Percentiles rank a stretch among this genome's conserved stretches.
Conservation (phyloP, 805 yeast species). For the Zygosaccharomyces siamensis region DNA sequence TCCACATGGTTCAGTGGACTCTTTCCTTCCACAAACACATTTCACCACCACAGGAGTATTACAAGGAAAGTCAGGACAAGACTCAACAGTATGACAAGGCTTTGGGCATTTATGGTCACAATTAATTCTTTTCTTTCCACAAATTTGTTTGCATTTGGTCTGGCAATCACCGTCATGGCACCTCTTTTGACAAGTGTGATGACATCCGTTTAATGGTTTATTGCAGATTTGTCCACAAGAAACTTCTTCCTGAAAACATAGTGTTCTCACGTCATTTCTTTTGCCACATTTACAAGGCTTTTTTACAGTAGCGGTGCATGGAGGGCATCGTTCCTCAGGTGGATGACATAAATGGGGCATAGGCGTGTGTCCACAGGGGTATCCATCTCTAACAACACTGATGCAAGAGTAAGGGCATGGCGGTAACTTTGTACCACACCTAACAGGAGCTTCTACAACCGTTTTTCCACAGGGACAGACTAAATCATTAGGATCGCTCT, state of each 20-base stretch:
- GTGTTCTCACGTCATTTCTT: slow-evolving; percentile 46
- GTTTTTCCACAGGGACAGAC: slow-evolving; percentile 80
- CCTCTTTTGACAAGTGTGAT: slow-evolving; percentile 47
- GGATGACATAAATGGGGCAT: slow-evolving; percentile 74
- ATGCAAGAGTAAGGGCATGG: slow-evolving; percentile 63
- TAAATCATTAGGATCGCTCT: slow-evolving; percentile 73
- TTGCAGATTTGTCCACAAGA: slow-evolving; percentile 69
- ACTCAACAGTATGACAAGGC: slow-evolving; percentile 57
- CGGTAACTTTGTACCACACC: slow-evolving; percentile 72
- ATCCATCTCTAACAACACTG: slow-evolving; percentile 37
- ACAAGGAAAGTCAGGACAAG: slow-evolving; percentile 56
- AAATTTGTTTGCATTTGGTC: slow-evolving; percentile 51
- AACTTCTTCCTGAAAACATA: slow-evolving; percentile 63
- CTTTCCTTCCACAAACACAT: slow-evolving; percentile 64
- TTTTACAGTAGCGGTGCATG: slow-evolving; percentile 60
- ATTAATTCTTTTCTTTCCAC: slow-evolving; percentile 46
- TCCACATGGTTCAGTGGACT: slow-evolving; percentile 51
- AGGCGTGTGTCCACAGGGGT: slow-evolving; percentile 64
- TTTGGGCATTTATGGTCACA: slow-evolving; percentile 69
- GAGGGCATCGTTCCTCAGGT: slow-evolving; percentile 62
- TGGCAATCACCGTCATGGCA: slow-evolving; percentile 66
- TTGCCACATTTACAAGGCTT: slow-evolving; percentile 62
- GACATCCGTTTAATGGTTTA: slow-evolving; percentile 42
- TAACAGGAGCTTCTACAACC: slow-evolving; percentile 70
- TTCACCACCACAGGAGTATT: slow-evolving; percentile 43